Evolutionary conservation across 2,329 filamentous ascomycete genomes (phyloP).

Genomic region (Phaeosphaeriaceae sp.): DNA sequence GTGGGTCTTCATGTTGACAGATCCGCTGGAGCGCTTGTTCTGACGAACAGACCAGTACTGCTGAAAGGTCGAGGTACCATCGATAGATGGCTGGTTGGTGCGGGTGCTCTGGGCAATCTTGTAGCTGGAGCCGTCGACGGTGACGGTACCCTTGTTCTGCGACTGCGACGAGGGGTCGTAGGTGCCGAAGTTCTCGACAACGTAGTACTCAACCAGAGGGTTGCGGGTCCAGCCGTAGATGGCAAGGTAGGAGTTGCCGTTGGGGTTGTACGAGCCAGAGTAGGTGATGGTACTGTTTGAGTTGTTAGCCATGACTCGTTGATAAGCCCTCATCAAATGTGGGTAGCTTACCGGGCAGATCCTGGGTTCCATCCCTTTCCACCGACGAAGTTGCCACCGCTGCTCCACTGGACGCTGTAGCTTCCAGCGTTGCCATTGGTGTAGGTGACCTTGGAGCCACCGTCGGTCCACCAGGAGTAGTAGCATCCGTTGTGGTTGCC

Average conservation of each 20-base stretch:
- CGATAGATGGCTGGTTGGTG: conserved; percentile 56
- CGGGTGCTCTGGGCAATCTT: conserved; percentile 39
- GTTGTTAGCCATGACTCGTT: conserved; percentile 3
- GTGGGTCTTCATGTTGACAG: conserved; percentile 42
- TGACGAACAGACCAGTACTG: conserved; percentile 58
- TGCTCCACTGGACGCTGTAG: conserved; percentile 60
- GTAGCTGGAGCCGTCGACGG: conserved; percentile 39
- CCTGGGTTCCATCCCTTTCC: conserved; percentile 67
- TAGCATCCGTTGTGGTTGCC: conserved; percentile 66
- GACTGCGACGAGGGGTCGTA: conserved; percentile 58
- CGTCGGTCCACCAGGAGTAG: conserved; percentile 68
- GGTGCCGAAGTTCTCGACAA: conserved; percentile 60
- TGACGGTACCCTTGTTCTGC: conserved; percentile 41
- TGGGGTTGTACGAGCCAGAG: conserved; percentile 43
- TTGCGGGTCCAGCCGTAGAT: conserved; percentile 65
- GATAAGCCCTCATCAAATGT: conserved; percentile 5
- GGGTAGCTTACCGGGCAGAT: conserved; percentile 51
- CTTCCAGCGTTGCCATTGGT: conserved; percentile 60
- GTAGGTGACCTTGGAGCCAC: conserved; percentile 59
- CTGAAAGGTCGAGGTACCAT: conserved; percentile 59
- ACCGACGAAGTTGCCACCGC: conserved; percentile 62
- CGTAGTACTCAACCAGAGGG: conserved; percentile 62
- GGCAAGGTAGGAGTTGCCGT: conserved; percentile 57
- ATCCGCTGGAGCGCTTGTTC: conserved; percentile 39
- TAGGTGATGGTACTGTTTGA: conserved; percentile 36